Evolutionary conservation across 2,329 filamentous ascomycete species (phyloP).

Genomic region (Colletotrichum karsti): DNA sequence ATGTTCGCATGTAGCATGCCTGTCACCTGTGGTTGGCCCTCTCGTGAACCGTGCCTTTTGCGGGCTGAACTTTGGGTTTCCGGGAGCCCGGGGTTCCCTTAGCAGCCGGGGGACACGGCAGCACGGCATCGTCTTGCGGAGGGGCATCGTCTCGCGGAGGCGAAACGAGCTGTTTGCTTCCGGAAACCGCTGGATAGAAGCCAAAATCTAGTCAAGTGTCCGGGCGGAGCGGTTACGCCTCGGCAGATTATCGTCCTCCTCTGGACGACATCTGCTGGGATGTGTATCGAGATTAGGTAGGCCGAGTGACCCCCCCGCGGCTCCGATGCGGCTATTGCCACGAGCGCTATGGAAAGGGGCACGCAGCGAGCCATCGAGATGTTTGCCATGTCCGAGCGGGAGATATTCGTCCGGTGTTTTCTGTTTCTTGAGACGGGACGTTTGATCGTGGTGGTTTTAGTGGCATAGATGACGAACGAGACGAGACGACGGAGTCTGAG

Average conservation of each 20-base stretch:
- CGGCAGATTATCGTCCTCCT: background rate
- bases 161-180: slow-evolving; percentile 2
- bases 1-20: background rate
- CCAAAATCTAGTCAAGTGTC: background rate
- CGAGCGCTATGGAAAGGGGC: background rate
- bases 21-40: background rate
- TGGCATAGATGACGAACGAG: background rate
- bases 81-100: background rate
- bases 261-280: background rate
- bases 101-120: background rate
- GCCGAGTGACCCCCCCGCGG: background rate
- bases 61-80: background rate
- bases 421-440: background rate
- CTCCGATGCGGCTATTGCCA: background rate
- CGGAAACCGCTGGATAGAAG: background rate
- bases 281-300: background rate
- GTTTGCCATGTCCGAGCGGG: background rate
- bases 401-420: background rate
- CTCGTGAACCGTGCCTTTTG: background rate
- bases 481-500: background rate
- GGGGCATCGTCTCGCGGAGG: background rate
- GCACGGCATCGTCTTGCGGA: background rate
- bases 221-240: background rate
- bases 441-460: background rate
- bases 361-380: background rate